Conservation (phyloP, 176 grass and related monocot genomes). For the Lolium perenne region DNA sequence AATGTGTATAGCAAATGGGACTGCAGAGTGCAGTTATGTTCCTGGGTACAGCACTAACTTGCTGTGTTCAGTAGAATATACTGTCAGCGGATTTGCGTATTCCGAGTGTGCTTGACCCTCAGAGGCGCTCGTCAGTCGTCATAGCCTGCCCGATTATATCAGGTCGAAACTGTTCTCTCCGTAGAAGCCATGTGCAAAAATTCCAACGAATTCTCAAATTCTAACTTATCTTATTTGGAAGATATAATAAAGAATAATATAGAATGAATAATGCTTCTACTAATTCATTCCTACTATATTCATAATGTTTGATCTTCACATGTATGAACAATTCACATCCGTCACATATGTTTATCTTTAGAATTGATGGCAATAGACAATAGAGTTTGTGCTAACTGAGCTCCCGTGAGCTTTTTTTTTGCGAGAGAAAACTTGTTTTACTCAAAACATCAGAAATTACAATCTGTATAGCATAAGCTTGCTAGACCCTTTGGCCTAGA, state of each 20-base stretch:
- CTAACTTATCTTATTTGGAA: neutral
- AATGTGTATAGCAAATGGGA: conserved; percentile 60
- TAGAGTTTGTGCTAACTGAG: too few relatives aligned
- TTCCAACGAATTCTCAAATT: neutral
- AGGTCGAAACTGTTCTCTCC: neutral
- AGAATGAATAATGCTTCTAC: neutral
- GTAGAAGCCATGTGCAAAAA: neutral
- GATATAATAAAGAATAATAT: neutral
- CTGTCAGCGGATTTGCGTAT: conserved; percentile 38
- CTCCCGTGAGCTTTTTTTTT: too few relatives aligned
- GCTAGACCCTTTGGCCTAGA: too few relatives aligned
- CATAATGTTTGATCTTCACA: neutral
- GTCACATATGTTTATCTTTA: too few relatives aligned
- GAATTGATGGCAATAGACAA: too few relatives aligned
- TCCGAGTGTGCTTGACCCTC: neutral
- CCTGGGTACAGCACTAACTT: conserved; percentile 38
- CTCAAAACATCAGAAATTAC: too few relatives aligned
- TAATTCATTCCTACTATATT: neutral
- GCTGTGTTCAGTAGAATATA: conserved; percentile 21
- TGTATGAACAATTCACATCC: neutral
- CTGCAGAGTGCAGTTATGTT: conserved; percentile 35
- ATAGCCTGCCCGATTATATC: conserved; percentile 13
- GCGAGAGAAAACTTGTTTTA: too few relatives aligned
- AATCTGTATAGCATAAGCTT: too few relatives aligned
- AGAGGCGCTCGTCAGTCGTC: neutral